Evolutionary conservation across 768 basidiomycete species (phyloP), one percentile per base, ranked within the genome.

Genomic region (Xerocomus spinulosus): DNA sequence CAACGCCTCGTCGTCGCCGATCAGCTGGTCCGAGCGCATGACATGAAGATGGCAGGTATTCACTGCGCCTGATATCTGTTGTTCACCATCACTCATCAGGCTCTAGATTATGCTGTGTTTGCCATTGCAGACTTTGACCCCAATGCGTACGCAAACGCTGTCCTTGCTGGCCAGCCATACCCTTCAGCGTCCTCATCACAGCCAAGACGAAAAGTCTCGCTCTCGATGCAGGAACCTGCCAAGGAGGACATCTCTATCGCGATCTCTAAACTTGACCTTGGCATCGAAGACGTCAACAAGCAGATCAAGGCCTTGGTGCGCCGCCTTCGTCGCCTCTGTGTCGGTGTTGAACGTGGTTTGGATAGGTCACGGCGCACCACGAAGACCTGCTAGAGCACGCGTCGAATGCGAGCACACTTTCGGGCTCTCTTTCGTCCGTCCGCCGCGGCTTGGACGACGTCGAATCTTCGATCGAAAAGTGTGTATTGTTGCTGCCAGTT

Each of bases 211-310:
- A 60, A 53, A 21, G 1, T 34, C 0, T 49, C 60, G 17, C 55
- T 72, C 13, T 61, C 67, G 18, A 42, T 57, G 0, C 72, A 78
- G 21, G 80, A 83, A 42, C 77, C 78, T 7, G 75, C 80, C 18
- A 89, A 84, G 63, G 91, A 92, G 51, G 95, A 97, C 56, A 85
- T 96, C 10, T 87, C 89, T 3, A 78, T 90, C 3, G 91, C 92
- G 3, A 85, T 97, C 24, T 83, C 90, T 6, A 93, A 90, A 64
- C 74, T 99, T 4, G 87, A 83, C 51, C 79, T 83, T 59, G 88
- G 85, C 0, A 85, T 97, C 50, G 95, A 97, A 33, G 93, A 98
- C 66, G 83, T 95, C 17, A 83, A 85, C 23, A 90, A 86, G 64
- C 92, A 97, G 67, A 85, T 98, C 43, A 88, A 87, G 68, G 76